Conservation (phyloP, 495 filamentous ascomycete species). For the Clavariopsis aquatica region DNA sequence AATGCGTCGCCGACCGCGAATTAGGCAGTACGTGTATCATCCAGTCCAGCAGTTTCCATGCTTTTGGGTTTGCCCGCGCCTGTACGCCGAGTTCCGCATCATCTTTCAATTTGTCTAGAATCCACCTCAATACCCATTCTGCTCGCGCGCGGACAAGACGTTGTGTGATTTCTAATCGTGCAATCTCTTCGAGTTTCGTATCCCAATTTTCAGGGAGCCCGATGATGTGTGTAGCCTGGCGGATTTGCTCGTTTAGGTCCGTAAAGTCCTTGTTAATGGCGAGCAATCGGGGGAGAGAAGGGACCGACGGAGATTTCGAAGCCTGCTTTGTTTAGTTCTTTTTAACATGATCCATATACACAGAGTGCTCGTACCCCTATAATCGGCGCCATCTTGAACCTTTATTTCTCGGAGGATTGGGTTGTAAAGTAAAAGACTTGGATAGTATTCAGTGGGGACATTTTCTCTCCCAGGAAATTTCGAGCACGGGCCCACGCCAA, state of each 20-base stretch:
- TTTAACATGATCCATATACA: not conserved
- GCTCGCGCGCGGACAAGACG: constrained; percentile 48
- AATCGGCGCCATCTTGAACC: constrained; percentile 13
- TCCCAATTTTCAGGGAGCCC: constrained; percentile 40
- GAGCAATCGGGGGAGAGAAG: constrained; percentile 34
- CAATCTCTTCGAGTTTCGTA: constrained; percentile 15
- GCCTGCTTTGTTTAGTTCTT: not conserved
- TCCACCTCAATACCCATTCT: constrained; percentile 69
- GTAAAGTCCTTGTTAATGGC: constrained; percentile 28
- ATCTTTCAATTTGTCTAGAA: constrained; percentile 61
- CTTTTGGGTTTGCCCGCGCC: constrained; percentile 26
- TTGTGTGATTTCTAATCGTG: constrained; percentile 43
- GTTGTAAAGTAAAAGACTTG: not conserved
- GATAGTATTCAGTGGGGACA: not conserved
- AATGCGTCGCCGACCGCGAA: constrained; percentile 29
- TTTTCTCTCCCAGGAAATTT: constrained; percentile 13
- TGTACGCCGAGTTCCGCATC: constrained; percentile 34
- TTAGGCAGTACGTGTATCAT: constrained; percentile 30
- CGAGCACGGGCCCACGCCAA: constrained; percentile 21
- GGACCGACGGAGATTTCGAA: not conserved
- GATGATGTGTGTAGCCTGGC: constrained; percentile 31
- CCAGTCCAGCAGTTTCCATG: constrained; percentile 36
- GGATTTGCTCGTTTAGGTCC: constrained; percentile 35
- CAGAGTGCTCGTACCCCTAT: not conserved
- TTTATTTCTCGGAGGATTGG: not conserved